Evolutionary conservation across 1,284 basidiomycete species (phyloP).

Genomic region (Rhodotorula sp.): DNA sequence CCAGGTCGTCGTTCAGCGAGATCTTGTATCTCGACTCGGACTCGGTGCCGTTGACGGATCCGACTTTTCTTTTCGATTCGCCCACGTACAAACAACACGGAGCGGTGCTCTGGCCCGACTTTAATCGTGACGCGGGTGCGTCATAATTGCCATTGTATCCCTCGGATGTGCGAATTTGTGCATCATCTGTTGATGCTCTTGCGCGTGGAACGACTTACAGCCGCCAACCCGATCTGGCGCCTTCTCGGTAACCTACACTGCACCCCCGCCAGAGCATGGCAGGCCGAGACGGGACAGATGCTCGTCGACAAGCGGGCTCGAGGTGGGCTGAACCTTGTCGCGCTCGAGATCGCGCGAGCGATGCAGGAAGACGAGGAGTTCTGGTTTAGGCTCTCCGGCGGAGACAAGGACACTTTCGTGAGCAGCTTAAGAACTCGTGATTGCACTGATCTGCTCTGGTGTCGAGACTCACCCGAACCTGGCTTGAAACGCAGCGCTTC

Average conservation of each 20-base stretch:
- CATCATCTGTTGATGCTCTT: too few relatives aligned
- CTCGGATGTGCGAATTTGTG: too few relatives aligned
- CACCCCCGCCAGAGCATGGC: slow-evolving; percentile 50
- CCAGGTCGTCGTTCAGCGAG: slow-evolving; percentile 52
- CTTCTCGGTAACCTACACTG: slow-evolving; percentile 52
- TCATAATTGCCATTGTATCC: not conserved
- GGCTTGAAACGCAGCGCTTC: slow-evolving; percentile 47
- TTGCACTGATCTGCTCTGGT: slow-evolving; percentile 20
- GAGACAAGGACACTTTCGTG: slow-evolving; percentile 54
- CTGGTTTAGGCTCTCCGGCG: slow-evolving; percentile 54
- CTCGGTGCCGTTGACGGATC: slow-evolving; percentile 53
- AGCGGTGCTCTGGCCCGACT: slow-evolving; percentile 56
- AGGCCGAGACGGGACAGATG: slow-evolving; percentile 53
- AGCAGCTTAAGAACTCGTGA: not conserved
- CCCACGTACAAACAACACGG: slow-evolving; percentile 49
- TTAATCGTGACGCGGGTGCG: slow-evolving; percentile 55
- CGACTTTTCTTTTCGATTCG: slow-evolving; percentile 52
- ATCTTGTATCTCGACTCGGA: slow-evolving; percentile 54
- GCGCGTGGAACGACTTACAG: slow-evolving; percentile 43
- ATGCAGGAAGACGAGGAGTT: slow-evolving; percentile 54
- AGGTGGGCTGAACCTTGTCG: slow-evolving; percentile 53
- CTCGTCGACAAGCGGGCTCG: slow-evolving; percentile 55
- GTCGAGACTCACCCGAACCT: slow-evolving; percentile 33
- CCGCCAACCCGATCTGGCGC: slow-evolving; percentile 56
- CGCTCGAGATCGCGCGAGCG: slow-evolving; percentile 52